Base-by-base conservation (phyloP, 1,284 basidiomycete species). In the Sporisorium iseilematis-ciliati region DNA sequence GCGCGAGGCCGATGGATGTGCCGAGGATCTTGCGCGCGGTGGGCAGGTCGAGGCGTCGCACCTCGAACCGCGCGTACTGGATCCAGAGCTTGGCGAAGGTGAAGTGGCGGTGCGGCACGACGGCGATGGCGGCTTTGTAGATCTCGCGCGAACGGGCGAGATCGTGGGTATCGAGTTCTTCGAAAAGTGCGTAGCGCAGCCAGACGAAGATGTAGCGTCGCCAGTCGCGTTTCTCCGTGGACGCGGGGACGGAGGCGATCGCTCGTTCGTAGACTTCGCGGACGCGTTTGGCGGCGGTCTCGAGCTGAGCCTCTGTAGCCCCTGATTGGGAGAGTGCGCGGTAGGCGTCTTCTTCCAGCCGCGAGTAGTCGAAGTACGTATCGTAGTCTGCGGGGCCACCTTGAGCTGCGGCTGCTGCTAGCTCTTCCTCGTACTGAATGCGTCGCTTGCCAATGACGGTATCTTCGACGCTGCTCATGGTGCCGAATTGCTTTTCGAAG, bases 401-500 rank as follows among this genome's bases (percentile, higher is more conserved):
- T 31, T 50, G 31, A 1, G 65, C 60, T 31, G 69, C 35, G 16
- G 35, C 35, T 14, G 35, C 35, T 14, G 14, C 60, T 23, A 81
- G 51, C 55, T 81, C 73, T 54, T 84, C 83, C 65, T 84, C 96
- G 85, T 99, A 99, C 83, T 99, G 95, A 65, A 99, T 97, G 48
- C 96, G 89, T 25, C 97, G 90, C 86, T 98, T 99, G 51, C 95
- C 95, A 0, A 97, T 89, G 1, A 99, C 96, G 3, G 96, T 99
- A 29, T 91, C 90, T 85, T 98, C 96, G 23, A 99, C 91, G 0
- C 93, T 92, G 18, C 90, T 89, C 20, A 93, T 91, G 35, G 92
- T 92, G 29, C 97, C 96, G 80, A 96, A 95, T 84, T 98, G 97
- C 86, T 99, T 99, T 87, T 99, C 97, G 78, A 99, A 98, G 83